Evolutionary conservation across 148 eudicot species (phyloP).

Genomic region (Salicornia ramosissima): DNA sequence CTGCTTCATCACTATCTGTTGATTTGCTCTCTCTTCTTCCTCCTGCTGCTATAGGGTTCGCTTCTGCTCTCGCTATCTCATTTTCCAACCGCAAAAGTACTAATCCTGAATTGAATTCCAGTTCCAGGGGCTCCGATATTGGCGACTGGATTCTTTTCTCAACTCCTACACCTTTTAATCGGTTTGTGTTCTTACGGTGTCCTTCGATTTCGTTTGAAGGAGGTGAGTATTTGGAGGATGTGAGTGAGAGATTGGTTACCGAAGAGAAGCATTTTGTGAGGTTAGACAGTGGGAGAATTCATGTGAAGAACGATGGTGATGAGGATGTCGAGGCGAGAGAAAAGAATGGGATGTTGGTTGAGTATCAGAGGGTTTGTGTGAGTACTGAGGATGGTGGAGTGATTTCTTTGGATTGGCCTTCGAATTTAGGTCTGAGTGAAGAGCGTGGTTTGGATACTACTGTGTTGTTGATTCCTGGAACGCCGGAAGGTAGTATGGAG

Average conservation of each 20-base stretch:
- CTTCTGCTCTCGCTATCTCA: conserved; percentile 46
- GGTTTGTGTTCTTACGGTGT: conserved; percentile 69
- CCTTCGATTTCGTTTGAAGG: conserved; percentile 52
- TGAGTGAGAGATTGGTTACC: conserved; percentile 54
- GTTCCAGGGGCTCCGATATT: conserved; percentile 16
- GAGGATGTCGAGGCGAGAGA: conserved; percentile 17
- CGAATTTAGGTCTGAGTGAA: conserved; percentile 60
- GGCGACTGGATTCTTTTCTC: conserved; percentile 80
- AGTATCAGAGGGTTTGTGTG: conserved; percentile 84
- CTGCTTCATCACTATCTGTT: conserved; percentile 15
- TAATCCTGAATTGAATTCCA: neutral
- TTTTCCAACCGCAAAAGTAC: conserved; percentile 12
- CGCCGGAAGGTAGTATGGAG: conserved; percentile 68
- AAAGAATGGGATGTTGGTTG: conserved; percentile 17
- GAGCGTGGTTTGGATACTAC: conserved; percentile 85
- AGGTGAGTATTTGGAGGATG: conserved; percentile 38
- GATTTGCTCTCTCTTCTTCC: conserved; percentile 43
- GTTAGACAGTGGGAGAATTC: conserved; percentile 53
- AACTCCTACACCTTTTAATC: conserved; percentile 85
- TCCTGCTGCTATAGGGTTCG: conserved; percentile 43
- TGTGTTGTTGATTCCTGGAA: conserved; percentile 69
- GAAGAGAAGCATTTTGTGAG: conserved; percentile 73
- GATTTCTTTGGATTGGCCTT: conserved; percentile 85
- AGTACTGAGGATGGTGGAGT: conserved; percentile 80
- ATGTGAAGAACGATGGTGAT: conserved; percentile 12